Conservation (phyloP, 2,329 filamentous ascomycete genomes). For the Trichoderma sp. region DNA sequence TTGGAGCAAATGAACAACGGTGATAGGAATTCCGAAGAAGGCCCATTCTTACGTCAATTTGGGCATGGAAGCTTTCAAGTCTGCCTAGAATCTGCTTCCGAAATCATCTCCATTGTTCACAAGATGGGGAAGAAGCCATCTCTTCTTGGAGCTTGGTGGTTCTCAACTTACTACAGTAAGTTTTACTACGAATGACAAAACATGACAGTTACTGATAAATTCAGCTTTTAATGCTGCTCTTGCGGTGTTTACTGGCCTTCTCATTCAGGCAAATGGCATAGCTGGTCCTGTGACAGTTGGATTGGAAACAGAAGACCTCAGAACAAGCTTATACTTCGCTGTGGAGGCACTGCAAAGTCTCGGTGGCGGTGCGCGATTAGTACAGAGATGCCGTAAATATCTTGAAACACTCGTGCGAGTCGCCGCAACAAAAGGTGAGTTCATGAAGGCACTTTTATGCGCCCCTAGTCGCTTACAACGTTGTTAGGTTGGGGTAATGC, state of each 20-base stretch:
- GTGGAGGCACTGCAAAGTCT: background rate
- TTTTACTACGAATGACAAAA: background rate
- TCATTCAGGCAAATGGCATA: background rate
- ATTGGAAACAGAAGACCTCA: background rate
- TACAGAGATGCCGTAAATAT: conserved; percentile 8
- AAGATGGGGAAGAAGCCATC: background rate
- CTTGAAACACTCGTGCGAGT: conserved; percentile 2
- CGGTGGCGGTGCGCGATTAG: background rate
- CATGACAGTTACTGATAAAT: background rate
- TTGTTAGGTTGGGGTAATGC: background rate
- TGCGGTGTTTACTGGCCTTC: background rate
- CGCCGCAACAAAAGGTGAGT: conserved; percentile 3
- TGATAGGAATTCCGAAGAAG: background rate
- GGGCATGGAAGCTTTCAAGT: background rate
- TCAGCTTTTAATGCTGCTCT: conserved; percentile 5
- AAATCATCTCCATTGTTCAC: background rate
- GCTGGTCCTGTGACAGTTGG: background rate
- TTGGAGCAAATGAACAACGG: background rate
- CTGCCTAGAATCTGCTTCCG: background rate
- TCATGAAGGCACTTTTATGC: background rate
- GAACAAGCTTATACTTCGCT: background rate
- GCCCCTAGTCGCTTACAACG: background rate
- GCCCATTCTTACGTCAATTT: background rate
- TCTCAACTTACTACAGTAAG: conserved; percentile 8
- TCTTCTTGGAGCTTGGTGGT: conserved; percentile 10